Evolutionary conservation across 2,329 filamentous ascomycete genomes (phyloP).

Genomic region (Penicillium sp.): DNA sequence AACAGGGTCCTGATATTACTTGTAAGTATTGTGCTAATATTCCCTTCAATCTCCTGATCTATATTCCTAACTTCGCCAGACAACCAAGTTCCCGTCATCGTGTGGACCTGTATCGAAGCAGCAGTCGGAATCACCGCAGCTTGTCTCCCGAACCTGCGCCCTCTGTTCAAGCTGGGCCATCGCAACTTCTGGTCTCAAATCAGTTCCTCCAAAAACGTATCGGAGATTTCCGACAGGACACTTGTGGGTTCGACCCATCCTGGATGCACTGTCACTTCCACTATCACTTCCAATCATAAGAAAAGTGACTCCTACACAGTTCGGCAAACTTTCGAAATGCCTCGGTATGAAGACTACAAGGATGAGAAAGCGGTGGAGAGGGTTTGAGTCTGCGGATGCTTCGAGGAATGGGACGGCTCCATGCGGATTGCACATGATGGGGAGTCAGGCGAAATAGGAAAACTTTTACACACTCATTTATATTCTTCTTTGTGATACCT

Average conservation of each 20-base stretch:
- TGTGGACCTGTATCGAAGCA: slow-evolving; percentile 34
- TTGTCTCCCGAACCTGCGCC: slow-evolving; percentile 30
- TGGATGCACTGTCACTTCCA: slow-evolving; percentile 1
- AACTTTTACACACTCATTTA: background rate
- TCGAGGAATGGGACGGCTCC: background rate
- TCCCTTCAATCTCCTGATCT: background rate
- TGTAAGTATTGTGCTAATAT: slow-evolving; percentile 19
- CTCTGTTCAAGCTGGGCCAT: slow-evolving; percentile 22
- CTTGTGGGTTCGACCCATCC: slow-evolving; percentile 2
- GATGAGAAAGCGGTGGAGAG: background rate
- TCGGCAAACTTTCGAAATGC: slow-evolving; percentile 4
- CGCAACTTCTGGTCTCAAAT: slow-evolving; percentile 21
- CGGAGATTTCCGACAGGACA: slow-evolving; percentile 12
- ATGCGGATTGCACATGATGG: background rate
- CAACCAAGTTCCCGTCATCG: slow-evolving; percentile 27
- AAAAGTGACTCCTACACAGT: background rate
- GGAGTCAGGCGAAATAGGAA: background rate
- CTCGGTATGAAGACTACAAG: slow-evolving; percentile 3
- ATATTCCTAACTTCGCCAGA: slow-evolving; percentile 12
- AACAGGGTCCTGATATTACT: slow-evolving; percentile 27
- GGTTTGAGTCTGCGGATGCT: background rate
- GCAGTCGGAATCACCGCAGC: slow-evolving; percentile 31
- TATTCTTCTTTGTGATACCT: background rate
- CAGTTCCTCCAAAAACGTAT: slow-evolving; percentile 14
- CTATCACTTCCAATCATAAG: background rate